phyloP scores from a whole-genome alignment of 805 yeast genomes.

The Ogataea populi-albae region DNA sequence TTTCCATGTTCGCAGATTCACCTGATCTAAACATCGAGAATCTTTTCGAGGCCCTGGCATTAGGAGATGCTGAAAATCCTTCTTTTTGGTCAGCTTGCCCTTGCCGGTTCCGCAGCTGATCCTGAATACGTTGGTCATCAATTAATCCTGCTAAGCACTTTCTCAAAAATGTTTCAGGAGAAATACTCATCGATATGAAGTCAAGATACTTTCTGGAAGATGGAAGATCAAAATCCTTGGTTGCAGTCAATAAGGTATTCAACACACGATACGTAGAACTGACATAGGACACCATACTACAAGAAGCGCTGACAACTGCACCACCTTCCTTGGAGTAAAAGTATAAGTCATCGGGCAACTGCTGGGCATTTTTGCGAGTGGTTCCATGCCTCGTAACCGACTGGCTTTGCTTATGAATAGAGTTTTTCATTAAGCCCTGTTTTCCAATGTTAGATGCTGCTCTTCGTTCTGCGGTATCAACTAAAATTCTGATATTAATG shows the following conservation, averaged over 20 bases:
- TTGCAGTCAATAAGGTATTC: conserved; percentile 47
- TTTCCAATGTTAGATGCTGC: conserved; percentile 11
- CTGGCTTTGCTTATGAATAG: background rate
- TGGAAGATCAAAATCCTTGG: conserved; percentile 66
- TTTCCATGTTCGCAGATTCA: conserved; percentile 44
- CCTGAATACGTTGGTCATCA: conserved; percentile 35
- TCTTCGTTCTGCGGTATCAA: conserved; percentile 32
- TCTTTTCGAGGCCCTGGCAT: conserved; percentile 36
- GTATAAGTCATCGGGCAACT: conserved; percentile 31
- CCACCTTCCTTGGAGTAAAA: conserved; percentile 68
- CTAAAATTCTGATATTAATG: conserved; percentile 59
- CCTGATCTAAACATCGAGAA: conserved; percentile 53
- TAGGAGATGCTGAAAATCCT: conserved; percentile 1
- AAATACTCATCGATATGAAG: conserved; percentile 52
- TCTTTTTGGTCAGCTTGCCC: conserved; percentile 6
- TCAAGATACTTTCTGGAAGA: conserved; percentile 64
- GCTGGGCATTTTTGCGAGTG: conserved; percentile 22
- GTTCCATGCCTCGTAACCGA: conserved; percentile 2
- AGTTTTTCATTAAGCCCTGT: conserved; percentile 4
- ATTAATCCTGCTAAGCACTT: conserved; percentile 60
- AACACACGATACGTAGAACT: conserved; percentile 50
- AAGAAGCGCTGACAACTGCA: conserved; percentile 30
- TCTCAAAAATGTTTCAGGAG: conserved; percentile 58
- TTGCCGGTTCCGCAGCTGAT: conserved; percentile 27
- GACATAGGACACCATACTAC: conserved; percentile 53